Evolutionary conservation across 768 basidiomycete species (phyloP), one percentile per base, ranked within the genome.

Genomic region (Lepiota venenata): DNA sequence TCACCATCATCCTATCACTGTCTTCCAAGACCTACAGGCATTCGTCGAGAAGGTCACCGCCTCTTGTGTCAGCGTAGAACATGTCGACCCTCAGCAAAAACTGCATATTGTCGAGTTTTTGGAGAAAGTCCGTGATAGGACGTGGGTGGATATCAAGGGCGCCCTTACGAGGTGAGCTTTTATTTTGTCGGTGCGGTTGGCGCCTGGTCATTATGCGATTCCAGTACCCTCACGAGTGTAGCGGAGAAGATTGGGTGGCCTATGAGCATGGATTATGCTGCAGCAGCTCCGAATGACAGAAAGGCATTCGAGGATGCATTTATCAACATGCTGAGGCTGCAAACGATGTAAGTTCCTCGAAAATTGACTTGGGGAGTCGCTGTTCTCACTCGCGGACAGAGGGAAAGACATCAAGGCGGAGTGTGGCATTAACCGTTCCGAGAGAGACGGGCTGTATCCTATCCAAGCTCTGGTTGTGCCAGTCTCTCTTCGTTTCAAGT

Each of bases 231-330:
- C 20, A 69, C 84, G 18, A 68, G 72, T 22, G 78, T 82, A 12
- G 78, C 89, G 1, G 93, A 95, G 67, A 76, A 74, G 43, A 68
- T 98, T 21, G 79, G 83, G n/a, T 98, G 96, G 96, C 96, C 96
- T 2, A 75, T 77, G 59, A 74, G 80, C 15, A 79, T 93, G 0
- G 79, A 91, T 60, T 93, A 90, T 62, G 64, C 73, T 18, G 57
- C 77, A 0, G 75, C 78, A 6, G 62, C 76, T 4, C 59, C 70
- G 11, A 76, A 81, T 21, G 75, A 84, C 46, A 76, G 87, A 49
- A 73, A 73, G 44, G 70, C 71, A 2, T 97, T 99, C 63, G 91
- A 95, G 65, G 67, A 67, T 14, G 82, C 89, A 0, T 97, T 96
- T 66, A 66, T 74, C n/a, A 83, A 92, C 63, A 66, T 97, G 20